Base-by-base conservation (phyloP, 495 filamentous ascomycete genomes). In the Penicillium psychrofluorescens region DNA sequence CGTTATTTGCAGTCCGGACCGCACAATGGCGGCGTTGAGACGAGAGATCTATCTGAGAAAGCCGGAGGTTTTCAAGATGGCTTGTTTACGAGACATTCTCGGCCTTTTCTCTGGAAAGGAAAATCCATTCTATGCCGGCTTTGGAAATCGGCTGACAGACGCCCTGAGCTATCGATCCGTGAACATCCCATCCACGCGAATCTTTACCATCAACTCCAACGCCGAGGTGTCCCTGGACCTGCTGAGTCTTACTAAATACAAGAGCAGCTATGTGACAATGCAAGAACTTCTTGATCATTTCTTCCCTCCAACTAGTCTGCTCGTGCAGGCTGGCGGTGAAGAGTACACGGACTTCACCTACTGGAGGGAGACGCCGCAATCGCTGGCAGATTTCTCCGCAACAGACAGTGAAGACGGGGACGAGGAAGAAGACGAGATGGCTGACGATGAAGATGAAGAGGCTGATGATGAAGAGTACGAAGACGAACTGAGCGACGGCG, bases 31-130 rank as follows among this genome's bases (percentile, higher is more conserved):
- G n/a, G 94, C 92, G 1, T 71, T 99, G 12, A 75, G 91, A 51
- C 80, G 92, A 33, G 92, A 99, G 60, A 82, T 99, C 9, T 99
- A 99, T 55, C 73, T 99, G 13, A 81, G 94, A 35, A 95, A 97
- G 63, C 92, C 92, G 0, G 90, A 99, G 58, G 88, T 97, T 4
- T 99, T 99, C 79, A 99, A 99, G 68, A 99, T 99, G 92, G 85
- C 91, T 6, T 97, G 94, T 48, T 67, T 99, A 34, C 80, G 92
- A 15, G 92, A 99, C 64, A 96, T 99, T 47, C 75, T 87, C 46
- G 84, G 80, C 38, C 79, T 99, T 1, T 99, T 95, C 56, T 80
- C 78, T n/a, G 76, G 76, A 2, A 81, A 85, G 16, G 71, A 80
- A 42, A 84, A 79, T 15, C 92, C 92, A 0, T 99, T 99, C 62